phyloP scores from a whole-genome alignment of 2,329 filamentous ascomycete genomes.

The Hortaea sp. region DNA sequence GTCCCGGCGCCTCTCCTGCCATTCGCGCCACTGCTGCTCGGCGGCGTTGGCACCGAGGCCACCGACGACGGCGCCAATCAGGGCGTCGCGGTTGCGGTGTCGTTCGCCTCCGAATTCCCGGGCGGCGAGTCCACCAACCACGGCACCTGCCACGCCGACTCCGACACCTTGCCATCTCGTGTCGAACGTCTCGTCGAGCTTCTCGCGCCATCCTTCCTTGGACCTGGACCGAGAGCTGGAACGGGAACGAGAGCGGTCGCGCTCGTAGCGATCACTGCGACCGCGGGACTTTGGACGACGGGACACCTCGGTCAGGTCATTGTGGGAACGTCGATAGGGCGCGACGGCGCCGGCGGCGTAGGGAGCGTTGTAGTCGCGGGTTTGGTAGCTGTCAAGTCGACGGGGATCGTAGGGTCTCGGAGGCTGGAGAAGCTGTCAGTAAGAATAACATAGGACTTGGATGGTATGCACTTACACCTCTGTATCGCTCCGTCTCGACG shows the following conservation, averaged over 20 bases:
- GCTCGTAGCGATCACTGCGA: constrained; percentile 10
- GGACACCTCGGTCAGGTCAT: constrained; percentile 7
- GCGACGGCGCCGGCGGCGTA: constrained; percentile 17
- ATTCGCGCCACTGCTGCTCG: constrained; percentile 23
- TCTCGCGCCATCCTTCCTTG: constrained; percentile 14
- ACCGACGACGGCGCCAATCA: constrained; percentile 25
- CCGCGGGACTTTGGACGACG: constrained; percentile 14
- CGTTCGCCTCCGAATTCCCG: constrained; percentile 19
- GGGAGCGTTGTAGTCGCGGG: constrained; percentile 8
- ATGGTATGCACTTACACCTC: constrained; percentile 20
- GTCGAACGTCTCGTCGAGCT: constrained; percentile 25
- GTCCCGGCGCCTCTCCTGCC: constrained; percentile 16
- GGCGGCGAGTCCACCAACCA: constrained; percentile 25
- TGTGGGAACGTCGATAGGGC: constrained; percentile 18
- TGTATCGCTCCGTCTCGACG: constrained; percentile 21
- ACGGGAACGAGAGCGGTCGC: constrained; percentile 12
- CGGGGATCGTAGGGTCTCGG: constrained; percentile 7
- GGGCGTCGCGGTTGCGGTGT: constrained; percentile 23
- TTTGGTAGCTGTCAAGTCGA: constrained; percentile 13
- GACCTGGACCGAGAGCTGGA: constrained; percentile 16
- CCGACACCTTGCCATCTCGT: constrained; percentile 21
- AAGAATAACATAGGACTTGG: neutral
- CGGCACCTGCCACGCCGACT: constrained; percentile 24
- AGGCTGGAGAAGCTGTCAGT: constrained; percentile 9
- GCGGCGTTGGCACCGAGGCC: constrained; percentile 24